phyloP scores from a whole-genome alignment of 345 rosid species.

The Bruguiera sexangula region DNA sequence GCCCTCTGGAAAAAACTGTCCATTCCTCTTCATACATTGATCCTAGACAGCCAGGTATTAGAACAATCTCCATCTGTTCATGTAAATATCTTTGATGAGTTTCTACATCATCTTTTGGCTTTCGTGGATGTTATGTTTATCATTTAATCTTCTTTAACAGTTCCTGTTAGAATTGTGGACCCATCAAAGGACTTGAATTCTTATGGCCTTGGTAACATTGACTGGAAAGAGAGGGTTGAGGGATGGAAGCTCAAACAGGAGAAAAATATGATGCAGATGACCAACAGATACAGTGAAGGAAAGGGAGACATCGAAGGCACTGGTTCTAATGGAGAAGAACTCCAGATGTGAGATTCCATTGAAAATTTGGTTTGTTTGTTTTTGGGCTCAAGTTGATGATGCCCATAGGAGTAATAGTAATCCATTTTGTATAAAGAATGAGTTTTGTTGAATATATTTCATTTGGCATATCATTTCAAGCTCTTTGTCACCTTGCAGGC shows the following conservation, averaged over 20 bases:
- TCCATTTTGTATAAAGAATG: not conserved
- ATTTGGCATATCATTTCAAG: too few relatives aligned
- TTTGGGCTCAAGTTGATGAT: not conserved
- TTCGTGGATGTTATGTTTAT: constrained; percentile 20
- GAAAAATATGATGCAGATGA: constrained; percentile 69
- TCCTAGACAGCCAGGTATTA: constrained; percentile 94
- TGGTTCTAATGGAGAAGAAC: constrained; percentile 97
- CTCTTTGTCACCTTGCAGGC: too few relatives aligned
- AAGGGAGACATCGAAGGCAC: constrained; percentile 97
- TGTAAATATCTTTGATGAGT: constrained; percentile 4
- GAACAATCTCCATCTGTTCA: constrained; percentile 7
- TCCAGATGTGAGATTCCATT: constrained; percentile 67
- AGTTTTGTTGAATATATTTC: not conserved
- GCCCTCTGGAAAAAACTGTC: constrained; percentile 75
- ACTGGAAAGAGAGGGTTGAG: constrained; percentile 99
- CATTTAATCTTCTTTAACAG: constrained; percentile 36
- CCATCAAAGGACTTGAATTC: constrained; percentile 97
- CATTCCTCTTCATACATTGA: constrained; percentile 81
- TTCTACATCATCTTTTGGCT: constrained; percentile 2
- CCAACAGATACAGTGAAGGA: constrained; percentile 65
- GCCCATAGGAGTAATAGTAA: not conserved
- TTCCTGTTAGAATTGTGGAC: constrained; percentile 96
- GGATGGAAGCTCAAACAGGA: constrained; percentile 99
- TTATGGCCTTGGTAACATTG: constrained; percentile 94
- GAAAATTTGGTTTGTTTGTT: not conserved